Percentiles rank a stretch among this genome's conserved stretches.
phyloP scores from a whole-genome alignment of 176 grass and related monocot species.

The Ananas comosus region DNA sequence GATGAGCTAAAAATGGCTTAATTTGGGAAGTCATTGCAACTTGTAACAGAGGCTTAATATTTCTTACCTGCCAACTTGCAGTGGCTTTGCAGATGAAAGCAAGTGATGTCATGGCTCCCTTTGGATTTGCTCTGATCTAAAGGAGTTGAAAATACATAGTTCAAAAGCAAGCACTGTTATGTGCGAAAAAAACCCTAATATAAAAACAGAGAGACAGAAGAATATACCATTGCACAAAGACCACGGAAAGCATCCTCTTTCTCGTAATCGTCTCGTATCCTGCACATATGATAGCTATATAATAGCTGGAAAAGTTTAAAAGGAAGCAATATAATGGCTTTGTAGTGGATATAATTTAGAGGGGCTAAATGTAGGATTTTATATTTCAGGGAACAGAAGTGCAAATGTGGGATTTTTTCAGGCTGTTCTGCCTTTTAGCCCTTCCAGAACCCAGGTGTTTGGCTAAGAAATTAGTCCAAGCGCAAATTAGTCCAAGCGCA shows the following conservation, averaged over 20 bases:
- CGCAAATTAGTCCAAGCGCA: background rate
- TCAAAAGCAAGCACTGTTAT: background rate
- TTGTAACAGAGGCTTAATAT: conserved; percentile 1
- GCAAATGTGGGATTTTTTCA: too few species aligned
- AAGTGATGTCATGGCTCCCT: conserved; percentile 55
- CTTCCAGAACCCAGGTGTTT: background rate
- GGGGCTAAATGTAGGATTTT: too few species aligned
- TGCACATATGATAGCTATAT: conserved; percentile 18
- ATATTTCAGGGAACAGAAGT: too few species aligned
- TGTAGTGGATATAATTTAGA: background rate
- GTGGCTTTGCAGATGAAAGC: conserved; percentile 66
- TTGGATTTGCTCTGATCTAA: conserved; percentile 77
- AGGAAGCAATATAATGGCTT: background rate
- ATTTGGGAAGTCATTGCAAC: background rate
- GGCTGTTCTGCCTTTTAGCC: too few species aligned
- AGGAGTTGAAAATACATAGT: background rate
- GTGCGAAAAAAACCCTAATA: background rate
- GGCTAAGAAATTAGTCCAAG: background rate
- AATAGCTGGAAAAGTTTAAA: background rate
- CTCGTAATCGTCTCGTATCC: conserved; percentile 98
- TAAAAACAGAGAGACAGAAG: background rate
- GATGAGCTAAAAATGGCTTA: background rate
- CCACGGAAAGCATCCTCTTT: conserved; percentile 97
- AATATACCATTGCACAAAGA: conserved; percentile 77
- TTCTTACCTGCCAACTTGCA: conserved; percentile 84